These are phyloP conservation scores for Extremus antarcticus DNA, from an alignment of 495 filamentous ascomycete species.

Conservation along the genomic window DNA sequence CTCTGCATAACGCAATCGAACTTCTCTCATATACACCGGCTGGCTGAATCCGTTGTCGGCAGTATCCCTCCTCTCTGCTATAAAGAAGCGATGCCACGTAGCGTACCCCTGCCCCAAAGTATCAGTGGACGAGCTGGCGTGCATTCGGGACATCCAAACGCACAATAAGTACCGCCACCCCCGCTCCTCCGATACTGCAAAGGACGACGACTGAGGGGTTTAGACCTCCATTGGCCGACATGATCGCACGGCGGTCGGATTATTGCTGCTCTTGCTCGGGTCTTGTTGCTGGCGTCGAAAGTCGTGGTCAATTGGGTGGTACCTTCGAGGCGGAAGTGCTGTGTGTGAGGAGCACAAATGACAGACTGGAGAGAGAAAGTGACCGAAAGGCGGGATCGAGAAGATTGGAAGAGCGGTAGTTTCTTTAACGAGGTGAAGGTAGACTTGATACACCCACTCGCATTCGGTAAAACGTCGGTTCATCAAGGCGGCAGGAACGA, in stretches of 20 bases:
- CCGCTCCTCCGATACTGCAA: background rate
- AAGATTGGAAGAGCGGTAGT: too few relatives aligned
- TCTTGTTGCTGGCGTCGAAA: too few relatives aligned
- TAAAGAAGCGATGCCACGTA: background rate
- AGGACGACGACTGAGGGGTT: background rate
- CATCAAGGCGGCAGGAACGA: too few relatives aligned
- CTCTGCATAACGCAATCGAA: constrained; percentile 11
- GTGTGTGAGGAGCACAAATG: background rate
- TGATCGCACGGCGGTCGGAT: too few relatives aligned
- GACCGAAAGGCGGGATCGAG: background rate
- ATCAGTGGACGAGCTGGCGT: background rate
- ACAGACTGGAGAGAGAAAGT: background rate
- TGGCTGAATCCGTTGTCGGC: constrained; percentile 3
- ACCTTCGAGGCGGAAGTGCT: too few relatives aligned
- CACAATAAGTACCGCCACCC: background rate
- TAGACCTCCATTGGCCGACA: too few relatives aligned
- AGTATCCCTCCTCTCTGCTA: background rate
- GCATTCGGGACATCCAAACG: background rate
- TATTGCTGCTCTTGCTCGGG: too few relatives aligned
- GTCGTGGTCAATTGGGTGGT: too few relatives aligned
- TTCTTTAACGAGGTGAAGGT: too few relatives aligned
- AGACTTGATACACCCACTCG: too few relatives aligned
- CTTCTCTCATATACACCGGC: constrained; percentile 11
- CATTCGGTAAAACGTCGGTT: too few relatives aligned
- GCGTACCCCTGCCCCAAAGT: background rate